Evolutionary conservation across 148 eudicot genomes (phyloP).

Genomic region (Rhododendron vialii): DNA sequence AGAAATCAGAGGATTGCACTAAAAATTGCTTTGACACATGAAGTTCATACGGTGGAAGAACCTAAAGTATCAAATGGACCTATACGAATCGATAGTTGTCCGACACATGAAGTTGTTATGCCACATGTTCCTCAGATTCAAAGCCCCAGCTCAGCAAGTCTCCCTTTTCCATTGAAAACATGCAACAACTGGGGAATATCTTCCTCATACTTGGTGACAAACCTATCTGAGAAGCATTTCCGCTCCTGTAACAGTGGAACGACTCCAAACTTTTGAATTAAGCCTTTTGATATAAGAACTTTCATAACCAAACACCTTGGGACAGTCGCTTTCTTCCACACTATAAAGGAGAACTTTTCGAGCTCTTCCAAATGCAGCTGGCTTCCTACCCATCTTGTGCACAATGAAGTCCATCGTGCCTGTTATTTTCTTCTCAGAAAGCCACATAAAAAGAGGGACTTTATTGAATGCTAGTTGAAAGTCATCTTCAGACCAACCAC

Average conservation of each 20-base stretch:
- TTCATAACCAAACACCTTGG: conserved; percentile 15
- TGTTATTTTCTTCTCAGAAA: conserved; percentile 15
- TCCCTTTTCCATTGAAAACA: background rate
- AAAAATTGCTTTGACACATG: no score
- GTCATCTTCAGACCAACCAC: conserved; percentile 33
- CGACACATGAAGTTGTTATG: background rate
- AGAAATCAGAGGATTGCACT: no score
- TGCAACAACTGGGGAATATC: background rate
- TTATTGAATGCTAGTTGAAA: conserved; percentile 19
- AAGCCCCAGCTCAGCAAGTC: background rate
- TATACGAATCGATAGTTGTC: no score
- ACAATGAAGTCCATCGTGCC: conserved; percentile 16
- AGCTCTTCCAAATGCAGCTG: background rate
- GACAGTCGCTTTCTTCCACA: conserved; percentile 10
- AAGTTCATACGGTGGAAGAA: no score
- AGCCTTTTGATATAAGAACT: conserved; percentile 3
- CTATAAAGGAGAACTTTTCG: conserved; percentile 7
- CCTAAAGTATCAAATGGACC: no score
- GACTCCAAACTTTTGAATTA: conserved; percentile 1
- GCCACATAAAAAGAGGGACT: conserved; percentile 14
- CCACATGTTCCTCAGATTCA: background rate
- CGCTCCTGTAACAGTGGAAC: background rate
- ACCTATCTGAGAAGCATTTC: background rate
- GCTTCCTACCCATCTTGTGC: conserved; percentile 10
- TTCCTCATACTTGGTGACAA: conserved; percentile 4